Percentiles rank a stretch among this genome's conserved stretches.
These are phyloP conservation scores for Nicotiana rustica DNA, from an alignment of 305 asterid species.

Conservation along the genomic window DNA sequence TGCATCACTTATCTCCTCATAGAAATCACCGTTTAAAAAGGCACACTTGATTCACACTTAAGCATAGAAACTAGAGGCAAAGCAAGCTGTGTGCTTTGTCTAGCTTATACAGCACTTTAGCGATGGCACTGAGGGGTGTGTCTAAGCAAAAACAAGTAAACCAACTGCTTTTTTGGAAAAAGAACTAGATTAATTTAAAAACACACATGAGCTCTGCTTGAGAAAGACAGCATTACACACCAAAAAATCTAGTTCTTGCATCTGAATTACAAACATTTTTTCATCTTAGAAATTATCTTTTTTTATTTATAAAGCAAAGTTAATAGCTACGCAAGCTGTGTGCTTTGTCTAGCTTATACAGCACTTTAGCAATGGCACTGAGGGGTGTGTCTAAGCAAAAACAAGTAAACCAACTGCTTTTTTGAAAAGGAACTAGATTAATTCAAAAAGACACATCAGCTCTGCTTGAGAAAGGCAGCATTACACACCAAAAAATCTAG, in stretches of 20 bases:
- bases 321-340: neutral
- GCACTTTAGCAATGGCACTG: neutral
- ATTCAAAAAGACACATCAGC: neutral
- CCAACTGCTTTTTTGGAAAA: neutral
- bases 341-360: slow-evolving; percentile 10
- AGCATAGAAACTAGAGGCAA: slow-evolving; percentile 2
- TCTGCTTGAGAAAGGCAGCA: slow-evolving; percentile 3
- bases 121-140: neutral
- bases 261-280: too few relatives aligned
- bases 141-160: neutral
- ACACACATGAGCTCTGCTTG: neutral
- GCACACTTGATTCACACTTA: slow-evolving; percentile 2
- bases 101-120: slow-evolving; percentile 17
- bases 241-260: neutral
- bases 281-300: too few relatives aligned
- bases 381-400: neutral
- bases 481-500: neutral
- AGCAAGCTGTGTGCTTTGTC: neutral
- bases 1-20: slow-evolving; percentile 2
- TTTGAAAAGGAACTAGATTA: neutral
- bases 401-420: neutral
- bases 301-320: too few relatives aligned
- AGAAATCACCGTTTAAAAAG: neutral
- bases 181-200: neutral
- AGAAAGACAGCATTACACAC: slow-evolving; percentile 6